Conservation (phyloP, 1,284 basidiomycete genomes). For the Tilletia walkeri region DNA sequence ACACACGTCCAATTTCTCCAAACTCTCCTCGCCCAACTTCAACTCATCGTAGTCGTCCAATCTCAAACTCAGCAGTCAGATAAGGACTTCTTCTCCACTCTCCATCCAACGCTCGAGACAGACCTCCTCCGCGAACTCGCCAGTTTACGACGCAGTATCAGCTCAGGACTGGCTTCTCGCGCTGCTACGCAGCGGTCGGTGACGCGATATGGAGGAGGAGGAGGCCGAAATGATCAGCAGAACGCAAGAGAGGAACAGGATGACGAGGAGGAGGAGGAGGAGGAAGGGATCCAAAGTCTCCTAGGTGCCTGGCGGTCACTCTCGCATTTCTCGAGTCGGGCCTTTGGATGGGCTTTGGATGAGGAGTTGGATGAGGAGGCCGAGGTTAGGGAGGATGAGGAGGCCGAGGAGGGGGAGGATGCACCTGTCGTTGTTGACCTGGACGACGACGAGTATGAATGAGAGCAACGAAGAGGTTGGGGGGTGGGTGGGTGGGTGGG, state of each 20-base stretch:
- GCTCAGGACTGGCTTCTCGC: neutral
- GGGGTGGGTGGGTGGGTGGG: too few relatives aligned
- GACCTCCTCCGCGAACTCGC: neutral
- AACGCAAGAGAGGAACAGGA: too few relatives aligned
- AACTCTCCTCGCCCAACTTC: neutral
- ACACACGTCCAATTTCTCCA: neutral
- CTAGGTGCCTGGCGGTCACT: neutral
- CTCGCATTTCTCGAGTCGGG: neutral
- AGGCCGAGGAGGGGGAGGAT: conserved; percentile 10
- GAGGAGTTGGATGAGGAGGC: conserved; percentile 10
- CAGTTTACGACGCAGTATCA: neutral
- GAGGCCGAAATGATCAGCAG: too few relatives aligned
- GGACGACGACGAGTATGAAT: neutral
- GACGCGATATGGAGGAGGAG: too few relatives aligned
- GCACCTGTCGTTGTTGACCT: neutral
- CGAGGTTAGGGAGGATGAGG: neutral
- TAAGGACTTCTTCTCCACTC: neutral
- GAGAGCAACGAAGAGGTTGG: too few relatives aligned
- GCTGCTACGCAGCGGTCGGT: neutral
- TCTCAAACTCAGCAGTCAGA: neutral
- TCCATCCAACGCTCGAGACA: neutral
- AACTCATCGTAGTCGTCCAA: neutral
- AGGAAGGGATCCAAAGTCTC: neutral
- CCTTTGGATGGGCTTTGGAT: neutral
- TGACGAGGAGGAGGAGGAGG: too few relatives aligned